These are phyloP conservation scores for Penicillium polonicum DNA, from an alignment of 2,329 filamentous ascomycete genomes.

Conservation along the genomic window DNA sequence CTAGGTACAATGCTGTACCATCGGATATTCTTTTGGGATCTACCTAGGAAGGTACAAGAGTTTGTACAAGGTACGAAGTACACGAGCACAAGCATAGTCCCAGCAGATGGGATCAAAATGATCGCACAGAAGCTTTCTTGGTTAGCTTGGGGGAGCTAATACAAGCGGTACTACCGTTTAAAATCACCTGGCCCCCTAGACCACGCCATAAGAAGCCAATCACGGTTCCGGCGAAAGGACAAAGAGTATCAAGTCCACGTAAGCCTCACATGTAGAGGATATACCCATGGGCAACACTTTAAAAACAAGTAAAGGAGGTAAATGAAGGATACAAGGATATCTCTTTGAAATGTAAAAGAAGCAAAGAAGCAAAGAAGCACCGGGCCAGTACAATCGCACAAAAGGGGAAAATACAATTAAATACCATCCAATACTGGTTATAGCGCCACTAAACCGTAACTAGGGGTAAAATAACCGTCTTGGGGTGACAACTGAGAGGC, in stretches of 20 bases:
- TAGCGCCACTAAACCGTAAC: constrained; percentile 14
- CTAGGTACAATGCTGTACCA: neutral
- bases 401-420: neutral
- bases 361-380: neutral
- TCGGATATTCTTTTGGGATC: neutral
- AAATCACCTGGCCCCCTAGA: neutral
- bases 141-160: constrained; percentile 1
- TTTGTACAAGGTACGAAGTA: neutral
- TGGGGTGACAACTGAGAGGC: constrained; percentile 19
- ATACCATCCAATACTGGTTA: constrained; percentile 9
- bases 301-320: neutral
- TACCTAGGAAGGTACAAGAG: neutral
- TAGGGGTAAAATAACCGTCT: constrained; percentile 28
- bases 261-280: neutral
- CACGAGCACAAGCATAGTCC: constrained; percentile 11
- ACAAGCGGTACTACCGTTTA: neutral
- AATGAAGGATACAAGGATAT: too few relatives aligned
- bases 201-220: neutral
- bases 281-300: neutral
- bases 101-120: constrained; percentile 1
- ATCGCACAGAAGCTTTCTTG: constrained; percentile 3
- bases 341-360: neutral
- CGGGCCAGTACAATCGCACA: neutral
- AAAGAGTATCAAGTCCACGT: neutral
- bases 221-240: neutral